Percentiles rank a stretch among this genome's conserved stretches.
Evolutionary conservation across 345 rosid species (phyloP).

Genomic region (Syzygium jambos): DNA sequence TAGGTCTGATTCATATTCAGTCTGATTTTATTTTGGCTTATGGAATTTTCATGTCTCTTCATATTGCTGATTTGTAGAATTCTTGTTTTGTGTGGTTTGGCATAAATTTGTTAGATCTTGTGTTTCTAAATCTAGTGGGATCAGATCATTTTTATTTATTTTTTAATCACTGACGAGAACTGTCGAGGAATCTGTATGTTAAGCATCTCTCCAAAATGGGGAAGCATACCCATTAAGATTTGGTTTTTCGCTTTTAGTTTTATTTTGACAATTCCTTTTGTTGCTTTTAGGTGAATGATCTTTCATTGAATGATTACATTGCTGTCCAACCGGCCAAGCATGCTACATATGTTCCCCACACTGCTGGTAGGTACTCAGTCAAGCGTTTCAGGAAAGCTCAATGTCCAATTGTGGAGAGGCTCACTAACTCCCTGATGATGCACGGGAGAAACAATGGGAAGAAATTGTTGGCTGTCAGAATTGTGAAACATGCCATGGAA

Average conservation of each 20-base stretch:
- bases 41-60: background rate
- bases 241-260: background rate
- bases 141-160: background rate
- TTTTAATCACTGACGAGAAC: background rate
- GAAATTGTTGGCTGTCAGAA: slow-evolving; percentile 84
- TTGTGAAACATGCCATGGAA: slow-evolving; percentile 88
- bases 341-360: slow-evolving; percentile 88
- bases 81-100: background rate
- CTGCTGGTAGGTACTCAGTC: slow-evolving; percentile 89
- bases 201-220: background rate
- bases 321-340: slow-evolving; percentile 69
- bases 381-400: slow-evolving; percentile 96
- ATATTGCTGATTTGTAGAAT: background rate
- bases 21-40: background rate
- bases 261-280: background rate
- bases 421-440: slow-evolving; percentile 95
- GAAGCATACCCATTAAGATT: background rate
- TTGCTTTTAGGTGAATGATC: slow-evolving; percentile 50
- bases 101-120: background rate
- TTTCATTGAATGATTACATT: slow-evolving; percentile 65
- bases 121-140: background rate
- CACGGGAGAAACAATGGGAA: slow-evolving; percentile 91
- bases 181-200: background rate
- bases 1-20: background rate
- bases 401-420: slow-evolving; percentile 92